Evolutionary conservation across 306 rosid species (phyloP).

Genomic region (barrel medic (Medicago truncatula)): DNA sequence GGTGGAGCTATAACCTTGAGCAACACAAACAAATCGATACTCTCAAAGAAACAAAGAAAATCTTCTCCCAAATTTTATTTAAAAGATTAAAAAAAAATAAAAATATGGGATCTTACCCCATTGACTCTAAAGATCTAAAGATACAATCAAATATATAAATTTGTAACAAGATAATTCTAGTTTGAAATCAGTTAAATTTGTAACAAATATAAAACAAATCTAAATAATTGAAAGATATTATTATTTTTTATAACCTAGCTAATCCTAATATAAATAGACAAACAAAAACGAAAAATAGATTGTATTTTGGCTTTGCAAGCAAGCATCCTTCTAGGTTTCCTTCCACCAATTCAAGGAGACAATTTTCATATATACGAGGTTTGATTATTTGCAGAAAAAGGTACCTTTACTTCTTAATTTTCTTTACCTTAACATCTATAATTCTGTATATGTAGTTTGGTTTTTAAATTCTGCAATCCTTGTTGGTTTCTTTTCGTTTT

Average conservation of each 20-base stretch:
- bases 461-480: background rate
- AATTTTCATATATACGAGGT: background rate
- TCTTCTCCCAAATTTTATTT: background rate
- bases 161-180: background rate
- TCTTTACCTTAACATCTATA: conserved; percentile 8
- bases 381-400: background rate
- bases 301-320: background rate
- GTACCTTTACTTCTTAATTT: background rate
- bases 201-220: background rate
- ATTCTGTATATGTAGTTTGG: background rate
- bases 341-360: background rate
- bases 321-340: background rate
- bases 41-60: background rate
- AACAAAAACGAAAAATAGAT: too few relatives aligned
- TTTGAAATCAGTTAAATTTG: background rate
- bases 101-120: background rate
- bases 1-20: background rate
- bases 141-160: background rate
- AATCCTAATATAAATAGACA: background rate
- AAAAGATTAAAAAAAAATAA: background rate
- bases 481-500: conserved; percentile 30
- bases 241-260: background rate
- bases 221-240: background rate
- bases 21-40: background rate
- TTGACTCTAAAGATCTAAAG: background rate